A percentile compares a stretch with the other conserved stretches of the same genome.
Conservation (phyloP, 805 yeast species). For the Saccharomycopsis microspora region DNA sequence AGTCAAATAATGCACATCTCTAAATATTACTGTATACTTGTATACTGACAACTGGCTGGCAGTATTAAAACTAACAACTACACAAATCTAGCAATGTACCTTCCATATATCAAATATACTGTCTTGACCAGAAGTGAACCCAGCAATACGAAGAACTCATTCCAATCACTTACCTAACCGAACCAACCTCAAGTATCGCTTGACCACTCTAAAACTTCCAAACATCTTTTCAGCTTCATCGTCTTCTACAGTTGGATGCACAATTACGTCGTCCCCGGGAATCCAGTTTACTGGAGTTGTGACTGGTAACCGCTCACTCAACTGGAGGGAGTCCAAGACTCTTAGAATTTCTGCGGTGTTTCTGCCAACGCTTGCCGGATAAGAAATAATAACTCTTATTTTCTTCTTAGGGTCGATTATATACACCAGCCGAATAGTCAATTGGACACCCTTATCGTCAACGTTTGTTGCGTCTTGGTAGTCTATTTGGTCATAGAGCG, state of each 20-base stretch:
- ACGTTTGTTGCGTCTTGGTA: slow-evolving; percentile 57
- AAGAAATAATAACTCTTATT: slow-evolving; percentile 49
- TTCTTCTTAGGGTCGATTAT: slow-evolving; percentile 58
- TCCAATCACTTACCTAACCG: slow-evolving; percentile 16
- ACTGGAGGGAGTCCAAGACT: slow-evolving; percentile 59
- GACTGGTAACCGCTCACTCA: slow-evolving; percentile 47
- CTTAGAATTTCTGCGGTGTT: slow-evolving; percentile 66
- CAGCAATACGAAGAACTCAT: too few species aligned
- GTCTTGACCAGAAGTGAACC: too few species aligned
- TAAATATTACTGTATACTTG: too few species aligned
- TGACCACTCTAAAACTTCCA: slow-evolving; percentile 49
- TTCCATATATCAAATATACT: too few species aligned
- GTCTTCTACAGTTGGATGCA: slow-evolving; percentile 53
- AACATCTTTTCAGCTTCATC: slow-evolving; percentile 48
- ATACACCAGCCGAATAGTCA: slow-evolving; percentile 63
- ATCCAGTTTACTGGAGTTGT: slow-evolving; percentile 70
- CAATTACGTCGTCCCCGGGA: slow-evolving; percentile 62
- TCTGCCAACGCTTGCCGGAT: slow-evolving; percentile 69
- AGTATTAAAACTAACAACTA: too few species aligned
- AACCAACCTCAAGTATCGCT: slow-evolving; percentile 55
- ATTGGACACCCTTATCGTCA: slow-evolving; percentile 51
- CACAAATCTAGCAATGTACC: too few species aligned
- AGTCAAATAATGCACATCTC: too few species aligned
- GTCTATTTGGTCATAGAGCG: slow-evolving; percentile 59
- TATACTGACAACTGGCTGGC: too few species aligned